phyloP scores from a whole-genome alignment of 2,329 filamentous ascomycete species.

The Pezicula neosporulosa region DNA sequence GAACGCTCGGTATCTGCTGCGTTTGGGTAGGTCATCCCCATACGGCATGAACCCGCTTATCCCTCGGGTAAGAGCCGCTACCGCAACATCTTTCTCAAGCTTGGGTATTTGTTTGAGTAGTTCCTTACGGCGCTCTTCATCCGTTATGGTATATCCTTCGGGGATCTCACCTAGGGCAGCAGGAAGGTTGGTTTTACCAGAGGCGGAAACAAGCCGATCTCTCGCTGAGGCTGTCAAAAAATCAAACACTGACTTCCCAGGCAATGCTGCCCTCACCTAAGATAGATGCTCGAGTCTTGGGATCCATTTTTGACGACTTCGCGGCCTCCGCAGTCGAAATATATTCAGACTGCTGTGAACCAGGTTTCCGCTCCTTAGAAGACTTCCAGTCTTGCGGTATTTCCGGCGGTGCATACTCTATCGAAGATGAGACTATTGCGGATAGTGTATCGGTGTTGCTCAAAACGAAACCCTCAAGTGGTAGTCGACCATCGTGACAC shows the following conservation, averaged over 20 bases:
- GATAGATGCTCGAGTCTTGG: slow-evolving; percentile 71
- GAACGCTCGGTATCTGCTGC: slow-evolving; percentile 76
- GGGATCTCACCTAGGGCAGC: slow-evolving; percentile 73
- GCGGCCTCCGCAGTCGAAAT: slow-evolving; percentile 74
- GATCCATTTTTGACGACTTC: slow-evolving; percentile 71
- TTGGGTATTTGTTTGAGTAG: slow-evolving; percentile 57
- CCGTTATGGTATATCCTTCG: slow-evolving; percentile 56
- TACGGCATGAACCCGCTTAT: slow-evolving; percentile 75
- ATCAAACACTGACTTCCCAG: slow-evolving; percentile 94
- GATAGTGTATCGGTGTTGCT: slow-evolving; percentile 49
- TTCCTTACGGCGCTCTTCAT: slow-evolving; percentile 58
- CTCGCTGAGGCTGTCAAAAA: slow-evolving; percentile 78
- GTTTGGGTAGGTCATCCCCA: slow-evolving; percentile 74
- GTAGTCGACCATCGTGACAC: slow-evolving; percentile 80
- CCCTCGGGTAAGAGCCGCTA: slow-evolving; percentile 65
- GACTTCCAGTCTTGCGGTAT: slow-evolving; percentile 75
- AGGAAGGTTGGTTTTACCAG: slow-evolving; percentile 75
- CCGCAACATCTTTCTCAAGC: slow-evolving; percentile 63
- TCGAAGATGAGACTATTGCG: slow-evolving; percentile 37
- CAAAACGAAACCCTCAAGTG: slow-evolving; percentile 77
- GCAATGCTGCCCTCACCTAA: slow-evolving; percentile 77
- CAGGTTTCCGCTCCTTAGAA: slow-evolving; percentile 40
- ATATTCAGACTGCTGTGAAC: slow-evolving; percentile 39
- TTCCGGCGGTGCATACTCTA: slow-evolving; percentile 59
- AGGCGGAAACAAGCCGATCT: slow-evolving; percentile 70